These are phyloP conservation scores for Rhizopus stolonifer DNA, from an alignment of 371 early-diverging fungal genomes.

Conservation along the genomic window DNA sequence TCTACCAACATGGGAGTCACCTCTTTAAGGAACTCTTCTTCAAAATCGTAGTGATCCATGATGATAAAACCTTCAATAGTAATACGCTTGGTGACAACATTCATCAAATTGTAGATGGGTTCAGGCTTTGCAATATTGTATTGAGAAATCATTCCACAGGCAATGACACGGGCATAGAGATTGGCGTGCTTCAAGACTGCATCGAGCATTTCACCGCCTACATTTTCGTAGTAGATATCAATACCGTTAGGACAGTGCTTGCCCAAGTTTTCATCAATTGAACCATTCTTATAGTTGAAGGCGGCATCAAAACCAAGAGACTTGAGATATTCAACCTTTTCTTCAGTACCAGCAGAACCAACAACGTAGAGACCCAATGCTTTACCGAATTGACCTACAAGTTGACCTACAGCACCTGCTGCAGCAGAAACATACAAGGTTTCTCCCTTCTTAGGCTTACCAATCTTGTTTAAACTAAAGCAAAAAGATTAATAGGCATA, in stretches of 20 bases:
- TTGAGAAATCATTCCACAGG: conserved; percentile 73
- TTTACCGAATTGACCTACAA: conserved; percentile 72
- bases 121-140: conserved; percentile 50
- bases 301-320: conserved; percentile 70
- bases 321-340: conserved; percentile 70
- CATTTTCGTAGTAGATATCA: conserved; percentile 76
- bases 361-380: conserved; percentile 70
- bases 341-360: conserved; percentile 77
- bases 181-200: conserved; percentile 57
- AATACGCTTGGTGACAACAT: conserved; percentile 44
- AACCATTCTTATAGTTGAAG: conserved; percentile 82
- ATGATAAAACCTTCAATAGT: conserved; percentile 73
- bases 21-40: conserved; percentile 57
- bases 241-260: conserved; percentile 67
- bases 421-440: conserved; percentile 58
- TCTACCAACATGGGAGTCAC: conserved; percentile 64
- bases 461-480: conserved; percentile 10
- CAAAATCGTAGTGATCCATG: conserved; percentile 50
- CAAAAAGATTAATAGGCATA: too few species aligned
- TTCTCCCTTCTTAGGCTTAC: conserved; percentile 47
- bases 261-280: conserved; percentile 36
- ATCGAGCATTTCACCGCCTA: conserved; percentile 72
- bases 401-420: conserved; percentile 60
- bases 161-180: conserved; percentile 54
- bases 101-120: conserved; percentile 33